These are phyloP conservation scores for Penicillium sp. DNA, from an alignment of 2,329 filamentous ascomycete species.

Conservation along the genomic window DNA sequence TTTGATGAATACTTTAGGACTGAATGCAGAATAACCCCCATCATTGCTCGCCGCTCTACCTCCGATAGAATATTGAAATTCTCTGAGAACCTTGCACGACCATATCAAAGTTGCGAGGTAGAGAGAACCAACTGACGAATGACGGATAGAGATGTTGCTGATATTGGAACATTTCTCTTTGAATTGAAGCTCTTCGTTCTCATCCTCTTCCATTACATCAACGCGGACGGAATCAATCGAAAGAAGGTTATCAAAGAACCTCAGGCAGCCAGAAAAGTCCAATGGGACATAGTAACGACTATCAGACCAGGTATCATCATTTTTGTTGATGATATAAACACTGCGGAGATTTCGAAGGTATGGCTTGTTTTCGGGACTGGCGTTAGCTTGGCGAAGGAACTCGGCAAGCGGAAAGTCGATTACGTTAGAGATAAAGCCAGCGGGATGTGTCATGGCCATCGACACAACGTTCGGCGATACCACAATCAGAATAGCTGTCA, in stretches of 20 bases:
- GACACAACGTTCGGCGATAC: conserved; percentile 21
- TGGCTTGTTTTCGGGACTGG: background rate
- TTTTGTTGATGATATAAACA: conserved; percentile 12
- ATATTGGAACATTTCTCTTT: conserved; percentile 15
- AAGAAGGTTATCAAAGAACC: conserved; percentile 14
- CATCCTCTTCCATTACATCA: conserved; percentile 10
- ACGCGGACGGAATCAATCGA: conserved; percentile 20
- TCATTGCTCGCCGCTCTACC: conserved; percentile 5
- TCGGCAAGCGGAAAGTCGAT: conserved; percentile 14
- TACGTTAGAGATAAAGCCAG: background rate
- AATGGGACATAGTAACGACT: conserved; percentile 5
- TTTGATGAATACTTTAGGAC: conserved; percentile 18
- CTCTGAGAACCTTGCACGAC: conserved; percentile 14
- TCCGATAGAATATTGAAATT: conserved; percentile 20
- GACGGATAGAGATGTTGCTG: conserved; percentile 11
- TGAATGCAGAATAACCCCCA: conserved; percentile 2
- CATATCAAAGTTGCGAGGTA: conserved; percentile 12
- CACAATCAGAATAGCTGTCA: conserved; percentile 19
- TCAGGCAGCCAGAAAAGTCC: conserved; percentile 13
- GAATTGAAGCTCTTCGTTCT: background rate
- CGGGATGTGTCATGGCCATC: conserved; percentile 9
- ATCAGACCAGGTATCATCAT: background rate
- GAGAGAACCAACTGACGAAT: conserved; percentile 9
- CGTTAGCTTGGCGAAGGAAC: conserved; percentile 9
- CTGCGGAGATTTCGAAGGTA: conserved; percentile 16